Evolutionary conservation across 106 monocot species (phyloP), one percentile per base, ranked within the genome.

Genomic region (Posidonia australis): DNA sequence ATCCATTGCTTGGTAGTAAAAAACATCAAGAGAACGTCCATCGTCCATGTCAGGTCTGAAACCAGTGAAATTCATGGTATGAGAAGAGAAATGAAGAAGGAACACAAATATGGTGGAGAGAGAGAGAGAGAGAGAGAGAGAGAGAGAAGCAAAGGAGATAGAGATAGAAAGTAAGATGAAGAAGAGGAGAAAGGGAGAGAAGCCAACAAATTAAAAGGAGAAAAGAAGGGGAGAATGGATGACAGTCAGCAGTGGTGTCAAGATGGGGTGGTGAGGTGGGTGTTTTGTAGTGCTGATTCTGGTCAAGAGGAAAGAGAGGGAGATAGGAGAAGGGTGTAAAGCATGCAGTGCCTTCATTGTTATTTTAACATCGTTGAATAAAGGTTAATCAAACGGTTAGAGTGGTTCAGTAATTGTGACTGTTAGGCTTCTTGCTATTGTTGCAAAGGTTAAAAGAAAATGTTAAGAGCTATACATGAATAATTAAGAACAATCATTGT

Each of bases 1-100:
- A 69, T 56, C 54, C 41, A 63, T 70, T 28, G 24, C 60, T 47
- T n/a, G 60, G 60, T 42, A 62, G 30, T 70, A 32, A 46, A 16
- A 49, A 13, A 29, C 46, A 16, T 68, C 68, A 44, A 54, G 14
- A 22, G 54, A 6, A 14, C 13, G 18, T 12, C 56, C 47, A 41
- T 48, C 54, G 12, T 41, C 42, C 61, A 62, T 22, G 19, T 22
- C 5, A 10, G 61, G 41, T 10, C 42, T 62, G 42, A 62, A 42
- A 19, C 43, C 21, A 36, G 12, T 19, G 32, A 43, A 21, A 20
- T 62, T 41, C 61, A 62, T 62, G 0, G 13, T n/a, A 41, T 31
- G 41, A 62, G 36, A 62, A 13, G 30, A 0, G 36, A 42, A 62
- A 56, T 72, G 52, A 43, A 36, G 36, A 36, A 36, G 36, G 36